Conservation (phyloP, 441 rosid species). For the Gossypium trilobum region DNA sequence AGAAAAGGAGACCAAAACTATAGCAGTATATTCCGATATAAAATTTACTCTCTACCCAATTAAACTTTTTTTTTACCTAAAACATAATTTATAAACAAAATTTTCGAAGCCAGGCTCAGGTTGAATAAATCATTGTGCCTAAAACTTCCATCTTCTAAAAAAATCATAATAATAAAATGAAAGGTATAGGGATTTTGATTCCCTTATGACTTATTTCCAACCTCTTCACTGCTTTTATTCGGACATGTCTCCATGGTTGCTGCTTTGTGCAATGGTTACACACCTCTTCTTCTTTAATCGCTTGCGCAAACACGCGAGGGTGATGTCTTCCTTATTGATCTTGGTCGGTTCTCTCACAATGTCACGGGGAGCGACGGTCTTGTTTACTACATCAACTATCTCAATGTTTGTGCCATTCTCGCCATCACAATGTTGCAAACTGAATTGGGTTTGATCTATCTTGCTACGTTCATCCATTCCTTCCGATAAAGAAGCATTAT, state of each 20-base stretch:
- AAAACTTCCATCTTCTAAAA: neutral
- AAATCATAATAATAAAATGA: neutral
- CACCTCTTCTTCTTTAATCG: slow-evolving; percentile 9
- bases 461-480: neutral
- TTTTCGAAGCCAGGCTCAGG: neutral
- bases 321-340: neutral
- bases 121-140: neutral
- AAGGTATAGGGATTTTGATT: neutral
- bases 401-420: neutral
- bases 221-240: neutral
- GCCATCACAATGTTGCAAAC: neutral
- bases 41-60: neutral
- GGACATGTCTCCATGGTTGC: neutral
- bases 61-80: neutral
- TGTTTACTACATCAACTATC: slow-evolving; percentile 9
- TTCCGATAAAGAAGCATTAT: slow-evolving; percentile 2
- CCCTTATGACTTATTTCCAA: neutral
- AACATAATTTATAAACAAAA: neutral
- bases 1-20: neutral
- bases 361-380: neutral
- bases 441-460: neutral
- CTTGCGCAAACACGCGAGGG: slow-evolving; percentile 17
- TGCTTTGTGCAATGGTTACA: neutral
- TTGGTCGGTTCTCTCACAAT: neutral
- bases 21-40: neutral